phyloP scores from a whole-genome alignment of 352 stramenopile species.

The Halophytophthora batemanensis region DNA sequence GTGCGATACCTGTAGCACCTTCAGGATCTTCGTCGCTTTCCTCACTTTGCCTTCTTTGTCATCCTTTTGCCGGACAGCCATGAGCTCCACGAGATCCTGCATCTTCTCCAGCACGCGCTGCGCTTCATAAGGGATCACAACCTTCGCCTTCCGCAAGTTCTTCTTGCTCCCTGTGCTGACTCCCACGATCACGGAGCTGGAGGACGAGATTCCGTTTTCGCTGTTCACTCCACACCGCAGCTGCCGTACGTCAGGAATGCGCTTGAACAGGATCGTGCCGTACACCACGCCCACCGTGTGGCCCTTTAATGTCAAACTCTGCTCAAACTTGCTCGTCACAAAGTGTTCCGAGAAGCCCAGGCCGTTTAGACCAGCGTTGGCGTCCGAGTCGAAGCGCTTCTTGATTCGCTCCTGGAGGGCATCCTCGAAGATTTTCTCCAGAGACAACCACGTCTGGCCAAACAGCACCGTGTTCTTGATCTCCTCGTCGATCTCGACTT shows the following conservation, averaged over 20 bases:
- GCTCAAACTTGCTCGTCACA: slow-evolving; percentile 85
- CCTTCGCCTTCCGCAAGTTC: slow-evolving; percentile 60
- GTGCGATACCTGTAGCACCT: slow-evolving; percentile 88
- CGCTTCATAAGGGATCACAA: slow-evolving; percentile 82
- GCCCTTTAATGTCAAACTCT: slow-evolving; percentile 83
- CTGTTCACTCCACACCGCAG: slow-evolving; percentile 85
- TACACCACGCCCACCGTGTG: slow-evolving; percentile 87
- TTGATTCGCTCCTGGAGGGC: slow-evolving; percentile 84
- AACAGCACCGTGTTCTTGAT: slow-evolving; percentile 86
- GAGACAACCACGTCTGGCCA: slow-evolving; percentile 84
- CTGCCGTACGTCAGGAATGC: slow-evolving; percentile 86
- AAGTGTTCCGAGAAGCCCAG: slow-evolving; percentile 68
- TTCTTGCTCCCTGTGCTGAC: slow-evolving; percentile 53
- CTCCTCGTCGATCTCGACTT: slow-evolving; percentile 74
- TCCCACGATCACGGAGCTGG: slow-evolving; percentile 85
- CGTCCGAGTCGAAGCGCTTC: slow-evolving; percentile 59
- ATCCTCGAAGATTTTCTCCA: slow-evolving; percentile 90
- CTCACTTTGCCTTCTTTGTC: slow-evolving; percentile 89
- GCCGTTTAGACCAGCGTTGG: slow-evolving; percentile 37
- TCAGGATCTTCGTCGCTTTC: slow-evolving; percentile 88
- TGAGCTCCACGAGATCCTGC: slow-evolving; percentile 85
- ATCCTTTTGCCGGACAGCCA: slow-evolving; percentile 86
- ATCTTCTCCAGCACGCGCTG: slow-evolving; percentile 88
- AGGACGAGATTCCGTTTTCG: slow-evolving; percentile 85
- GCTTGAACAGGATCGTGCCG: slow-evolving; percentile 86